Base-by-base conservation (phyloP, 2,329 filamentous ascomycete genomes). In the Colletotrichum somersetense region DNA sequence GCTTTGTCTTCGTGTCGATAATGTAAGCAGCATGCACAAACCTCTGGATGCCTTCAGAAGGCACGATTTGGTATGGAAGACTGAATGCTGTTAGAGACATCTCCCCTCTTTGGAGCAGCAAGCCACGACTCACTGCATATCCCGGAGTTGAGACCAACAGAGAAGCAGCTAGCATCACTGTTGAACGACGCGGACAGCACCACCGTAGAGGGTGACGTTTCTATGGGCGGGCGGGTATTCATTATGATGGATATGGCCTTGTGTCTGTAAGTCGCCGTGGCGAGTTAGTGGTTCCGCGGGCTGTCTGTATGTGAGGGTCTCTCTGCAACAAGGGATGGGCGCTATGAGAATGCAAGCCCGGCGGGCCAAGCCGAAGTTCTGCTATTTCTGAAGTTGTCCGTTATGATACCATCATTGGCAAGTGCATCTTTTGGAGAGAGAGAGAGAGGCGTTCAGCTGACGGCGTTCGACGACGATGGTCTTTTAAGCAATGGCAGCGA, bases 171-270 rank as follows among this genome's bases (percentile, higher is more conserved):
- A 75, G 89, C 89, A 80, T 96, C 93, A 77, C 90, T 88, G 79
- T 98, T 98, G 85, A 97, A 97, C 11, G 93, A 90, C 57, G 92
- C 90, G 18, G 94, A 97, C 48, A 98, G 88, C 14, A 95, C 95
- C 73, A 91, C 89, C 5, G 93, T 92, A 66, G 91, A 90, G 55
- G 87, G 88, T 23, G 93, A 91, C 62, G 91, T 90, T 84, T 97
- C 94, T 78, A 98, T 94, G 68, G 93, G 90, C 64, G 92, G 93
- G 71, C 96, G 89, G 55, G 95, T 97, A 81, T 98, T 96, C 96
- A 98, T 99, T 65, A 23, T 42, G 55, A 30, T 50, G 23, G 26
- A 30, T 63, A 62, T 56, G 33, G 53, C 30, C 40, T 26, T 53
- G 38, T 42, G 62, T 38, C 63, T 71, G 26, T 62, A 63, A 71